Percentiles rank a stretch among this genome's conserved stretches.
phyloP scores from a whole-genome alignment of 2,329 filamentous ascomycete genomes.

The Corniculantispora saksenae region DNA sequence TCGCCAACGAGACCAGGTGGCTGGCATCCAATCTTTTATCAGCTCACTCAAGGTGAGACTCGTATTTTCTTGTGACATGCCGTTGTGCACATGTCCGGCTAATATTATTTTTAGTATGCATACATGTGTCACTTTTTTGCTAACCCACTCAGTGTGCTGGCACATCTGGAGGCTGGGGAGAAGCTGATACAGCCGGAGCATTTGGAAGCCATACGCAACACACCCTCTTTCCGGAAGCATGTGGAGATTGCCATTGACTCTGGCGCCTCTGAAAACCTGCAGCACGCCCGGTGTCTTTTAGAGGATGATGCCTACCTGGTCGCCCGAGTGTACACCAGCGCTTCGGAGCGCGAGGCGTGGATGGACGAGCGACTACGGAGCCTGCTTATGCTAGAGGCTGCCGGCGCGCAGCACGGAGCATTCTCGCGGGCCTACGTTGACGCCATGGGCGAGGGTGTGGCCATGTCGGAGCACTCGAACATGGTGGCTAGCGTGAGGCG shows the following conservation, averaged over 20 bases:
- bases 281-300: conserved; percentile 49
- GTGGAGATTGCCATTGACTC: conserved; percentile 51
- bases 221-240: conserved; percentile 66
- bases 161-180: conserved; percentile 36
- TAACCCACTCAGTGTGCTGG: conserved; percentile 69
- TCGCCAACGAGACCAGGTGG: conserved; percentile 74
- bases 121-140: conserved; percentile 88
- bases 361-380: conserved; percentile 49
- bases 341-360: conserved; percentile 36
- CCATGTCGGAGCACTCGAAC: conserved; percentile 52
- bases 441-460: conserved; percentile 58
- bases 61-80: not conserved
- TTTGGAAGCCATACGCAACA: conserved; percentile 65
- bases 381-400: conserved; percentile 47
- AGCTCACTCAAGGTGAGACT: conserved; percentile 63
- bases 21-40: conserved; percentile 72
- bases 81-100: not conserved
- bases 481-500: conserved; percentile 61
- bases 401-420: conserved; percentile 36
- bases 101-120: conserved; percentile 58
- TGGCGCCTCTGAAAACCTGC: conserved; percentile 45
- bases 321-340: conserved; percentile 38
- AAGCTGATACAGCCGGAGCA: conserved; percentile 59
- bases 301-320: conserved; percentile 60
- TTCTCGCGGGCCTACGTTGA: conserved; percentile 62